A percentile compares a stretch with the other conserved stretches of the same genome.
Conservation (phyloP, 2,329 filamentous ascomycete genomes). For the Trichophyton schoenleinii region DNA sequence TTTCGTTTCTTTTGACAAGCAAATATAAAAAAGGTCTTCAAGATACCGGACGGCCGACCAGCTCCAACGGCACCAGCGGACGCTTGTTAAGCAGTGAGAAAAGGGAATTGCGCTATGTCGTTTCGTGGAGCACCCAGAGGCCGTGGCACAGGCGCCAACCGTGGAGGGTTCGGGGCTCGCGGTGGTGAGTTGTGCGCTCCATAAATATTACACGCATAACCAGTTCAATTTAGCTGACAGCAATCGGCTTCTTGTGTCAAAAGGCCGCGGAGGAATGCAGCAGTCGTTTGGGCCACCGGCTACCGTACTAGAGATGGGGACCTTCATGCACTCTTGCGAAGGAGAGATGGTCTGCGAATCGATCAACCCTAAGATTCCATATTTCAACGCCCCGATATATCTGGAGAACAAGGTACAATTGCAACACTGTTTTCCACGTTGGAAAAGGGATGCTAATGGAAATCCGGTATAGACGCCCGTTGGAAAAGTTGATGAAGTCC, state of each 20-base stretch:
- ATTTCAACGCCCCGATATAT: constrained; percentile 98
- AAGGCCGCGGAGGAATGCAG: constrained; percentile 51
- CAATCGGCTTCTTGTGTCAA: constrained; percentile 10
- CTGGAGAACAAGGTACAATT: constrained; percentile 80
- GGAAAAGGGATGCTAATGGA: background rate
- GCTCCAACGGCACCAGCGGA: constrained; percentile 1
- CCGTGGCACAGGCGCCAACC: constrained; percentile 40
- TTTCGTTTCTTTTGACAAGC: background rate
- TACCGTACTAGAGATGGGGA: constrained; percentile 72
- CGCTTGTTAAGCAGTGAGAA: background rate
- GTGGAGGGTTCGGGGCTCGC: constrained; percentile 29
- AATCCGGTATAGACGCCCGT: constrained; percentile 52
- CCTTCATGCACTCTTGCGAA: constrained; percentile 87
- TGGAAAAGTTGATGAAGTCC: constrained; percentile 95
- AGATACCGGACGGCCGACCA: background rate
- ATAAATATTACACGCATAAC: too few relatives aligned
- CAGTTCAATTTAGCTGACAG: constrained; percentile 14
- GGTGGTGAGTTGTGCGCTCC: constrained; percentile 26
- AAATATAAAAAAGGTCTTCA: background rate
- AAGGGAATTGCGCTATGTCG: constrained; percentile 41
- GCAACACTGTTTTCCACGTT: background rate
- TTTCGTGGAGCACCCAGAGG: constrained; percentile 49
- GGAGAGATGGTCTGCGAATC: constrained; percentile 97
- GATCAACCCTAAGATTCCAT: constrained; percentile 88
- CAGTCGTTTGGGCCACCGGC: constrained; percentile 52